A percentile compares a stretch with the other conserved stretches of the same genome.
These are phyloP conservation scores for Phytophthora fragariaefolia DNA, from an alignment of 352 stramenopile species.

Conservation along the genomic window DNA sequence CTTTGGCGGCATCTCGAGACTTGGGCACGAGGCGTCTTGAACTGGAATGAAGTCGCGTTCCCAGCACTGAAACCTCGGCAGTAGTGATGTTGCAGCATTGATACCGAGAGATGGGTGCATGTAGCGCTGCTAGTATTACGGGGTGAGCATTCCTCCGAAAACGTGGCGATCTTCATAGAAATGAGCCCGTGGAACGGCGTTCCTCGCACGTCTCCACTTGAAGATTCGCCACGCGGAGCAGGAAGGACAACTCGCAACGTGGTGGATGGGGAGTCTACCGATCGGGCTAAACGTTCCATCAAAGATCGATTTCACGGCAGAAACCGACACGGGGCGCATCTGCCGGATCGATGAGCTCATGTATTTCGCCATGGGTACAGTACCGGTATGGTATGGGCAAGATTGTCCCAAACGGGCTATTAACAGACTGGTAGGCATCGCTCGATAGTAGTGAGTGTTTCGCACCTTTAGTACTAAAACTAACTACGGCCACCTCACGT, in stretches of 20 bases:
- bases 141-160: too few species aligned
- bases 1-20: background rate
- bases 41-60: background rate
- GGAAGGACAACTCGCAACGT: too few species aligned
- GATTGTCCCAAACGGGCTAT: conserved; percentile 1
- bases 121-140: conserved; percentile 5
- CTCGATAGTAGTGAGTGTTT: too few species aligned
- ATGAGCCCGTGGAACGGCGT: too few species aligned
- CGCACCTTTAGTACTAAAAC: too few species aligned
- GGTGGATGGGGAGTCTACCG: conserved; percentile 4
- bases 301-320: conserved; percentile 11
- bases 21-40: background rate
- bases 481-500: too few species aligned
- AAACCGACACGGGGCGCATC: background rate
- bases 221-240: too few species aligned
- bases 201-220: background rate
- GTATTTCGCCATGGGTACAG: conserved; percentile 2
- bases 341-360: conserved; percentile 18
- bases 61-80: too few species aligned
- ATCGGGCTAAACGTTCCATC: conserved; percentile 9
- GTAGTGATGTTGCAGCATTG: too few species aligned
- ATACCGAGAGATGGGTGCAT: too few species aligned
- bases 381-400: background rate
- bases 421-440: too few species aligned
- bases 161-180: too few species aligned